phyloP scores from a whole-genome alignment of 495 filamentous ascomycete species.

The Neurospora sublineolata region DNA sequence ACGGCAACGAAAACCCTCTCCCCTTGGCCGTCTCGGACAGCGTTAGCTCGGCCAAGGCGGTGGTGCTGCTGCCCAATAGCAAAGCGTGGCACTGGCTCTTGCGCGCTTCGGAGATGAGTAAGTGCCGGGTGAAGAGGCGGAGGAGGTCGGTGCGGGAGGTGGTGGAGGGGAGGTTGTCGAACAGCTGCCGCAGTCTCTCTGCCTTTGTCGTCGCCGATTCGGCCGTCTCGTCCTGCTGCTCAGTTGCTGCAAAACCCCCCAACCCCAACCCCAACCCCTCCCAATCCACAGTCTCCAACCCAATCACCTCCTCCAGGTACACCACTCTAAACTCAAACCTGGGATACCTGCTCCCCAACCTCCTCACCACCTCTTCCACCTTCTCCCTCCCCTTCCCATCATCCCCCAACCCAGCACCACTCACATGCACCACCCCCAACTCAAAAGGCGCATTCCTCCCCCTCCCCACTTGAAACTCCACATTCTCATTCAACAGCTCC shows the following conservation, averaged over 20 bases:
- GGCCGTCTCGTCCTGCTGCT: conserved; percentile 21
- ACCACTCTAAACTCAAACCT: conserved; percentile 42
- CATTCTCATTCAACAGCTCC: conserved; percentile 59
- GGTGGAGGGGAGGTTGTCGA: conserved; percentile 50
- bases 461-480: conserved; percentile 45
- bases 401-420: background rate
- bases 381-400: background rate
- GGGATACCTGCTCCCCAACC: conserved; percentile 41
- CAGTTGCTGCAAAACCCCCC: background rate
- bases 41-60: conserved; percentile 72
- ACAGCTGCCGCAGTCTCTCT: conserved; percentile 40
- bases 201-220: conserved; percentile 21
- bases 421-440: conserved; percentile 53
- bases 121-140: conserved; percentile 52
- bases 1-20: conserved; percentile 68
- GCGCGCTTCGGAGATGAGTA: conserved; percentile 55
- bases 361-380: conserved; percentile 1
- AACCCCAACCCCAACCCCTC: background rate
- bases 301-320: conserved; percentile 47
- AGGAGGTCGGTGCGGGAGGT: conserved; percentile 69
- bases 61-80: conserved; percentile 78
- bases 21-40: conserved; percentile 85
- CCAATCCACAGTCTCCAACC: conserved; percentile 29
- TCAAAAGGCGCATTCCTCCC: conserved; percentile 49
- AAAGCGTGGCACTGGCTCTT: conserved; percentile 51